Base-by-base conservation (phyloP, 495 filamentous ascomycete genomes). In the Aspergillus sclerotioniger region DNA sequence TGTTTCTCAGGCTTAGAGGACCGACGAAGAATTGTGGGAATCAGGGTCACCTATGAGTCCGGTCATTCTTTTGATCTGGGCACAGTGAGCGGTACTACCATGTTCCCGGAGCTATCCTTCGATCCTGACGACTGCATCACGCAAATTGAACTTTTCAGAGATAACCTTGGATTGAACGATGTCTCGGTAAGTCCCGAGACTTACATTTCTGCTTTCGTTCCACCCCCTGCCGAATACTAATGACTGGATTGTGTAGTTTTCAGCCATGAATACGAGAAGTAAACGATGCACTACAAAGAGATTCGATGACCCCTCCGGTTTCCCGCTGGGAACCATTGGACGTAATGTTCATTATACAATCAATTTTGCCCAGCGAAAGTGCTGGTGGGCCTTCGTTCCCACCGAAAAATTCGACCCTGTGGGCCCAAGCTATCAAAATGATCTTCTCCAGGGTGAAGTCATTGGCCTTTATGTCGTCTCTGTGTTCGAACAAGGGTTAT, bases 31-130 rank as follows among this genome's bases (percentile, higher is more conserved):
- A n/a, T 53, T n/a, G 13, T 9, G 6, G 49, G 56, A 9, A 17
- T 58, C 9, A 46, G 28, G 10, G 15, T 53, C n/a, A 33, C 19
- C 5, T 58, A 58, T 47, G 8, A 35, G 41, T 51, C 33, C n/a
- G 55, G 53, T 8, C 10, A 12, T 20, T 32, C 12, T 4, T 16
- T 21, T 4, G 53, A 56, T 7, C 29, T 56, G 5, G 53, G 53
- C 9, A n/a, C 33, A 47, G 53, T 48, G 0, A 10, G 15, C 47
- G 20, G 15, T 13, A 19, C 25, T 41, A 8, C 15, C 21, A 20
- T 19, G 13, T n/a, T 3, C n/a, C 9, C 16, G 13, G 12, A 7
- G 2, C 16, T 54, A 28, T 1, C 20, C 16, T 29, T 54, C 35
- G 12, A 25, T 0, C 52, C 35, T 8, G 13, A 28, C 16, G 52